A percentile compares a stretch with the other conserved stretches of the same genome.
phyloP scores from a whole-genome alignment of 768 basidiomycete genomes.

The Mycena maculata region DNA sequence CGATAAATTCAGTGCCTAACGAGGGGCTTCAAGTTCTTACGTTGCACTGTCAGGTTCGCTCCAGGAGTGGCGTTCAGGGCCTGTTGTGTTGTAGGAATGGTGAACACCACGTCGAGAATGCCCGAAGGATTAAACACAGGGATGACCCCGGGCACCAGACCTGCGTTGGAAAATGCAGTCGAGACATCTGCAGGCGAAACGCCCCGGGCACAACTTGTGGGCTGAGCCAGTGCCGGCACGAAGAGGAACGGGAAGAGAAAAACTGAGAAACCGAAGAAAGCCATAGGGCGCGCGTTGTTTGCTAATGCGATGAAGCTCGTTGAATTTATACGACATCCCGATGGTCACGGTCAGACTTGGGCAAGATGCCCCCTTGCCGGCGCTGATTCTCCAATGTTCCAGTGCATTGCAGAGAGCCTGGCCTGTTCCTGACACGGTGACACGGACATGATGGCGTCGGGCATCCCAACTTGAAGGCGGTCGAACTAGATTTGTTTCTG shows the following conservation, averaged over 20 bases:
- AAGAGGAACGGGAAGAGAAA: not conserved
- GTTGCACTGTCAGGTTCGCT: constrained; percentile 48
- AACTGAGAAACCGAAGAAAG: not conserved
- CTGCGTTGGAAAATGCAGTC: constrained; percentile 48
- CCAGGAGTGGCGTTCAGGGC: constrained; percentile 50
- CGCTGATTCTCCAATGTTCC: no score
- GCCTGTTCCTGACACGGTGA: no score
- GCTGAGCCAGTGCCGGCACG: not conserved
- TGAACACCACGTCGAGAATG: constrained; percentile 52
- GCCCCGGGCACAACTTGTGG: not conserved
- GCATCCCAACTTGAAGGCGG: no score
- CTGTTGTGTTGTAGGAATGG: constrained; percentile 44
- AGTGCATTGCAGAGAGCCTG: no score
- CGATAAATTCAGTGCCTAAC: not conserved
- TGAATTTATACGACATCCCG: no score
- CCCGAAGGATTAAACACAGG: constrained; percentile 53
- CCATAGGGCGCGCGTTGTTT: constrained; percentile 10
- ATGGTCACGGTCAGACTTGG: not conserved
- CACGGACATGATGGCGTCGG: no score
- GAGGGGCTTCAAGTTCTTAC: constrained; percentile 38
- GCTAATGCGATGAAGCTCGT: not conserved
- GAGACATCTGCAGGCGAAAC: constrained; percentile 36
- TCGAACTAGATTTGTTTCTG: no score
- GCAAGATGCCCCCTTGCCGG: no score
- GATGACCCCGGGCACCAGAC: constrained; percentile 55